phyloP scores from a whole-genome alignment of 768 basidiomycete species.

The Tremella fuciformis region DNA sequence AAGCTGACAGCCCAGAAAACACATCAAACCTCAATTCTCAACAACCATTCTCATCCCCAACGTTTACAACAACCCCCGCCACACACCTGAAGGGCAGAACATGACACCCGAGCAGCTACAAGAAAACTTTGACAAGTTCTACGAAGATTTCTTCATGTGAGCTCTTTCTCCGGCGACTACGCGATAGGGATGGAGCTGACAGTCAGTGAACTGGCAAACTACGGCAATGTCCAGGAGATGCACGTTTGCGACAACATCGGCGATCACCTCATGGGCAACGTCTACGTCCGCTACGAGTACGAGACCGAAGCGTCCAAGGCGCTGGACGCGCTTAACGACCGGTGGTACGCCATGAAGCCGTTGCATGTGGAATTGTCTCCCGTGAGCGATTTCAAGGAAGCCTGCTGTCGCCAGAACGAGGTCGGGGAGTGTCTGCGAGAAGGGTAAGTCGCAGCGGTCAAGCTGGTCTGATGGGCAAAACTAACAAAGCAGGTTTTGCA shows the following conservation, averaged over 20 bases:
- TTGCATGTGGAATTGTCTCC: conserved; percentile 96
- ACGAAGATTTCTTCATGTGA: conserved; percentile 78
- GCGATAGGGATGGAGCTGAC: background rate
- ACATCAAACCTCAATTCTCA: conserved; percentile 95
- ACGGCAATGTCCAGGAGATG: conserved; percentile 89
- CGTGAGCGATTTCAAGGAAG: conserved; percentile 97
- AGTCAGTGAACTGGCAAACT: conserved; percentile 75
- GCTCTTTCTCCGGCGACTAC: conserved; percentile 9
- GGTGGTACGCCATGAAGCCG: conserved; percentile 97
- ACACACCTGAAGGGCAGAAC: conserved; percentile 60
- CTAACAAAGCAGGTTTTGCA: conserved; percentile 71
- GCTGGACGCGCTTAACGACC: conserved; percentile 86
- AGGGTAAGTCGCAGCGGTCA: conserved; percentile 51
- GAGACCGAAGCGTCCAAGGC: conserved; percentile 94
- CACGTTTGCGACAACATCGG: conserved; percentile 99
- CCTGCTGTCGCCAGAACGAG: conserved; percentile 97
- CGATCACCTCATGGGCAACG: conserved; percentile 96
- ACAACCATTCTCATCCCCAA: conserved; percentile 95
- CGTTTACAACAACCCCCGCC: conserved; percentile 96
- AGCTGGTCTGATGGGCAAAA: too few relatives aligned
- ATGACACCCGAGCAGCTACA: conserved; percentile 68
- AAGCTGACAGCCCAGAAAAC: conserved; percentile 58
- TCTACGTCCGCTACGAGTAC: conserved; percentile 97
- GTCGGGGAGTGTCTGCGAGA: conserved; percentile 97
- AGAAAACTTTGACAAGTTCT: conserved; percentile 55